Conservation (phyloP, 164 flowering plant species). For the Houttuynia cordata region DNA sequence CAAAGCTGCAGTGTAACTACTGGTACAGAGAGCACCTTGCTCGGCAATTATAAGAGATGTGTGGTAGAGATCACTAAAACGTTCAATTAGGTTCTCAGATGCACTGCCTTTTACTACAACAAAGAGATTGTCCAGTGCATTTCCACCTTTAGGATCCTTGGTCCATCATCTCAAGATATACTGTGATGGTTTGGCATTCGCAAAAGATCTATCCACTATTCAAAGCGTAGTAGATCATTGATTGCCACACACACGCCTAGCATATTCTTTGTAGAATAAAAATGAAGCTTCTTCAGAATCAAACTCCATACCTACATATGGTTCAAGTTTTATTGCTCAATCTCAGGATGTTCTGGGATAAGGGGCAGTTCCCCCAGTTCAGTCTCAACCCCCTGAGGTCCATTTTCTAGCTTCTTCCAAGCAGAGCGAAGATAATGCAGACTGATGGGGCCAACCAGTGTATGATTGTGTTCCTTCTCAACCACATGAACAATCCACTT, state of each 20-base stretch:
- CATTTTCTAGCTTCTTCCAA: constrained; percentile 34
- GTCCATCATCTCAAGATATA: constrained; percentile 40
- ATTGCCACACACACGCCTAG: constrained; percentile 42
- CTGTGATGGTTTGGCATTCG: constrained; percentile 39
- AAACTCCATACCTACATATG: constrained; percentile 70
- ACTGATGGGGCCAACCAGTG: constrained; percentile 58
- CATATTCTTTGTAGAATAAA: constrained; percentile 54
- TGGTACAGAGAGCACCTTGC: constrained; percentile 36
- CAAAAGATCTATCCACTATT: constrained; percentile 25
- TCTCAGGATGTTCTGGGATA: not conserved
- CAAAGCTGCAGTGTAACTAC: constrained; percentile 33
- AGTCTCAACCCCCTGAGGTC: not conserved
- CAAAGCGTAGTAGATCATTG: constrained; percentile 33
- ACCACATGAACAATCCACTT: constrained; percentile 66
- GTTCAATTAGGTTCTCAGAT: constrained; percentile 18
- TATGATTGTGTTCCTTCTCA: constrained; percentile 71
- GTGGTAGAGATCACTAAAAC: constrained; percentile 33
- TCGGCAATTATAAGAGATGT: constrained; percentile 38
- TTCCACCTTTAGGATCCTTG: constrained; percentile 31
- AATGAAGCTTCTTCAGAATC: constrained; percentile 54
- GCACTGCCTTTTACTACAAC: constrained; percentile 12
- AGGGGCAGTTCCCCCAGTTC: not conserved
- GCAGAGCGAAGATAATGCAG: constrained; percentile 74
- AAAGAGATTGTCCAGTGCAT: constrained; percentile 15
- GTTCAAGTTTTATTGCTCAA: constrained; percentile 21